Evolutionary conservation across 768 basidiomycete genomes (phyloP).

Genomic region (Lactarius akahatsu): DNA sequence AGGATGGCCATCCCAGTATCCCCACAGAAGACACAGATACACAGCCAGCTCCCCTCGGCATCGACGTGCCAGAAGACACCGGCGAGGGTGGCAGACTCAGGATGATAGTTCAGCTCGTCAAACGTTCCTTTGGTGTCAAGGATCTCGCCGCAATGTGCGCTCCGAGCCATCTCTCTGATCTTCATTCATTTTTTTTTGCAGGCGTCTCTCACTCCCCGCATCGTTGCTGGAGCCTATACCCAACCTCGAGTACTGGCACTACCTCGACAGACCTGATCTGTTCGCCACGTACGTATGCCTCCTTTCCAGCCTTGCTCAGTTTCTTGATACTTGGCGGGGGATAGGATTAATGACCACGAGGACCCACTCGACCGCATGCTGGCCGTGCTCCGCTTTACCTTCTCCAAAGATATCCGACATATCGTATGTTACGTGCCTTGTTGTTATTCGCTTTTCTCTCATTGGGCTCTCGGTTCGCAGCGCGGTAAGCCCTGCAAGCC

Average conservation of each 20-base stretch:
- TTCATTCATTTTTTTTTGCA: constrained; percentile 35
- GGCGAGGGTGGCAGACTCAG: constrained; percentile 91
- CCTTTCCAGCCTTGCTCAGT: constrained; percentile 3
- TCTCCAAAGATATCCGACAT: constrained; percentile 94
- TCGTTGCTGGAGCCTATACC: constrained; percentile 92
- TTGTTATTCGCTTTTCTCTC: constrained; percentile 2
- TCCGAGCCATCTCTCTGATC: constrained; percentile 14
- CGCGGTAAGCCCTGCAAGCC: constrained; percentile 94
- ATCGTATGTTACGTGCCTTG: constrained; percentile 52
- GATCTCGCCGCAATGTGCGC: constrained; percentile 91
- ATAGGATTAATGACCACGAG: constrained; percentile 86
- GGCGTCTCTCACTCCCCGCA: constrained; percentile 90
- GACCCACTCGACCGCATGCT: constrained; percentile 96
- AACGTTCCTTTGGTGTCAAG: constrained; percentile 90
- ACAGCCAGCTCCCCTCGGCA: constrained; percentile 21
- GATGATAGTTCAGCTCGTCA: constrained; percentile 90
- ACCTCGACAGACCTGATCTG: constrained; percentile 86
- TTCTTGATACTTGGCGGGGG: background rate
- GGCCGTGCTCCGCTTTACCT: constrained; percentile 82
- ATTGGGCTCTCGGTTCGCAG: constrained; percentile 39
- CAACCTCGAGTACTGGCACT: constrained; percentile 96
- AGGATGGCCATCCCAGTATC: background rate
- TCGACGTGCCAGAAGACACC: constrained; percentile 43
- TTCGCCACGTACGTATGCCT: constrained; percentile 75
- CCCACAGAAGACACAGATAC: constrained; percentile 9